Conservation (phyloP, 2,329 filamentous ascomycete species). For the Penicillium sp. region DNA sequence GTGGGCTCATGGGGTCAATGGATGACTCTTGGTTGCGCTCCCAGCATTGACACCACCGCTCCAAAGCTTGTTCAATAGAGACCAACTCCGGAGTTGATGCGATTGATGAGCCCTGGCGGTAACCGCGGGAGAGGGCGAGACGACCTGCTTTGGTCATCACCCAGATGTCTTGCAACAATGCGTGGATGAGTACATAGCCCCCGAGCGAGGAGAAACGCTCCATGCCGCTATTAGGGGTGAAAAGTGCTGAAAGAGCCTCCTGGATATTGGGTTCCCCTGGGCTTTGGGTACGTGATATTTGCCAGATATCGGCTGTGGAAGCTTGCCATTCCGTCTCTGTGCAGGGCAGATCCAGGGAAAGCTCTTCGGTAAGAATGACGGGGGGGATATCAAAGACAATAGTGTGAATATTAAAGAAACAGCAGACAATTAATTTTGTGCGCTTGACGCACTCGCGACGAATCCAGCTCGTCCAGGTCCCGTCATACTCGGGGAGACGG, state of each 20-base stretch:
- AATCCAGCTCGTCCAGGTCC: constrained; percentile 40
- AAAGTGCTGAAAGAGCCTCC: constrained; percentile 33
- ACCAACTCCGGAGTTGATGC: constrained; percentile 32
- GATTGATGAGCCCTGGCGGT: constrained; percentile 22
- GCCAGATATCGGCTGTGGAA: constrained; percentile 28
- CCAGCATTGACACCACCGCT: constrained; percentile 43
- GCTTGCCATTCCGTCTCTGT: constrained; percentile 41
- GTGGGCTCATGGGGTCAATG: constrained; percentile 39
- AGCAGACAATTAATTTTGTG: constrained; percentile 40
- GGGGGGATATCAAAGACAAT: constrained; percentile 42
- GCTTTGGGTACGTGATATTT: constrained; percentile 29
- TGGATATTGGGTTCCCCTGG: constrained; percentile 35
- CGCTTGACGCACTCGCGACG: constrained; percentile 36
- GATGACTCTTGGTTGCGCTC: constrained; percentile 42
- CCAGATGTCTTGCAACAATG: constrained; percentile 41
- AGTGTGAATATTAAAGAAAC: constrained; percentile 42
- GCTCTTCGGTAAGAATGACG: constrained; percentile 37
- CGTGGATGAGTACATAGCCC: constrained; percentile 39
- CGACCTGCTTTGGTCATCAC: constrained; percentile 39
- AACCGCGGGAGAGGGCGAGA: constrained; percentile 28
- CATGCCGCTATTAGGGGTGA: constrained; percentile 26
- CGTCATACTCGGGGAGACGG: constrained; percentile 33
- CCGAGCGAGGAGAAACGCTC: constrained; percentile 39
- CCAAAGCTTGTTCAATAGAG: constrained; percentile 37
- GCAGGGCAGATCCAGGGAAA: constrained; percentile 38